phyloP scores from a whole-genome alignment of 2,329 filamentous ascomycete species.

The Zalaria sp. region DNA sequence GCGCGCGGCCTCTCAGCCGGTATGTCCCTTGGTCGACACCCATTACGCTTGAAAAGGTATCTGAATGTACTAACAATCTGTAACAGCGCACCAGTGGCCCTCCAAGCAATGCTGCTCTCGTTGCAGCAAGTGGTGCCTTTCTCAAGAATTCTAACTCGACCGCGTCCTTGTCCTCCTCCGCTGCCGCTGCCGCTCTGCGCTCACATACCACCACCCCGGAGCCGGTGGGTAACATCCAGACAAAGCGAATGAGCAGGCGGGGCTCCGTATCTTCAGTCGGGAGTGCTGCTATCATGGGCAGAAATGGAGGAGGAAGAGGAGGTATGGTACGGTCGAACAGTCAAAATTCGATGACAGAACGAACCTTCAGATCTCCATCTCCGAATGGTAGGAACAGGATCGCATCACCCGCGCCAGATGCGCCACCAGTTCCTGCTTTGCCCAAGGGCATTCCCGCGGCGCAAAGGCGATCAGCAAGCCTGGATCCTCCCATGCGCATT shows the following conservation, averaged over 20 bases:
- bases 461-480: constrained; percentile 32
- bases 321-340: constrained; percentile 52
- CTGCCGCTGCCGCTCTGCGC: constrained; percentile 72
- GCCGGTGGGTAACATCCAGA: constrained; percentile 69
- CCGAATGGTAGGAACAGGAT: constrained; percentile 20
- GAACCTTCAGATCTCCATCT: constrained; percentile 75
- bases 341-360: constrained; percentile 71
- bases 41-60: no score
- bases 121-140: constrained; percentile 63
- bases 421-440: constrained; percentile 64
- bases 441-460: constrained; percentile 23
- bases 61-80: no score
- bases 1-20: constrained; percentile 13
- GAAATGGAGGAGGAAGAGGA: constrained; percentile 16
- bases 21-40: constrained; percentile 11
- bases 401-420: constrained; percentile 15
- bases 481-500: constrained; percentile 35
- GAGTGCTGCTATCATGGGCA: constrained; percentile 25
- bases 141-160: constrained; percentile 50
- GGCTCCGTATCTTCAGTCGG: constrained; percentile 56
- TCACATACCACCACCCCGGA: constrained; percentile 66
- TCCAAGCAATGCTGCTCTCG: constrained; percentile 58
- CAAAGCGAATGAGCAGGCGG: constrained; percentile 68
- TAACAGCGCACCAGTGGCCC: constrained; percentile 26
- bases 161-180: constrained; percentile 63